Evolutionary conservation across 2,329 filamentous ascomycete species (phyloP).

Genomic region (Exophiala xenobiotica): DNA sequence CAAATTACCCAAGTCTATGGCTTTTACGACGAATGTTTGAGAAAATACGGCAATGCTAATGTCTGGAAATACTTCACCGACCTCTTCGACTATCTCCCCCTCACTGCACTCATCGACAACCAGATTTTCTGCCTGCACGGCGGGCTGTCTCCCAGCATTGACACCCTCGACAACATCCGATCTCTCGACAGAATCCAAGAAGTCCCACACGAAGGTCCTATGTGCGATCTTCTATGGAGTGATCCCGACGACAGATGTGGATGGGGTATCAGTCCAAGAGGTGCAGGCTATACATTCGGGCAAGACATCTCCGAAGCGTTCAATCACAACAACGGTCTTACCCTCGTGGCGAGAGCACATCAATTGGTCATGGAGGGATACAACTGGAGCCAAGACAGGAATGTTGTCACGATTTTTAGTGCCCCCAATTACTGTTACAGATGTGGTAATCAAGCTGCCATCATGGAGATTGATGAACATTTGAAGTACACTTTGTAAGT

Average conservation of each 20-base stretch:
- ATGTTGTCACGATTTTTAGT: slow-evolving; percentile 96
- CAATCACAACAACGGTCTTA: slow-evolving; percentile 98
- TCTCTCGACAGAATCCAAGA: slow-evolving; percentile 96
- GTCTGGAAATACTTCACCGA: slow-evolving; percentile 99
- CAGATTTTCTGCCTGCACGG: slow-evolving; percentile 99
- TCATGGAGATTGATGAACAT: slow-evolving; percentile 99
- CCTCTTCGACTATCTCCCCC: slow-evolving; percentile 95
- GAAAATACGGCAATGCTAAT: slow-evolving; percentile 98
- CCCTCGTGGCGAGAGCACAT: slow-evolving; percentile 91
- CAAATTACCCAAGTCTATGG: slow-evolving; percentile 99
- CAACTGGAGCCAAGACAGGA: slow-evolving; percentile 98
- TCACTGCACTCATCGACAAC: slow-evolving; percentile 97
- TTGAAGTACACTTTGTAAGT: slow-evolving; percentile 99
- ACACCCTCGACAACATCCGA: slow-evolving; percentile 92
- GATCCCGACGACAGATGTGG: slow-evolving; percentile 96
- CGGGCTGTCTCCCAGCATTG: slow-evolving; percentile 91
- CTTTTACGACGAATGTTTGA: slow-evolving; percentile 98
- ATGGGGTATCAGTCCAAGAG: slow-evolving; percentile 93
- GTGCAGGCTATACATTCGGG: slow-evolving; percentile 91
- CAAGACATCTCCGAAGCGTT: slow-evolving; percentile 98
- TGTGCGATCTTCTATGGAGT: slow-evolving; percentile 97
- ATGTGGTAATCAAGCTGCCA: slow-evolving; percentile 98
- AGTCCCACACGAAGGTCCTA: slow-evolving; percentile 95
- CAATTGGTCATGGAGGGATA: slow-evolving; percentile 99
- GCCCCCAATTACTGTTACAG: slow-evolving; percentile 96